phyloP scores from a whole-genome alignment of 768 basidiomycete genomes.

The Amanita rubescens region DNA sequence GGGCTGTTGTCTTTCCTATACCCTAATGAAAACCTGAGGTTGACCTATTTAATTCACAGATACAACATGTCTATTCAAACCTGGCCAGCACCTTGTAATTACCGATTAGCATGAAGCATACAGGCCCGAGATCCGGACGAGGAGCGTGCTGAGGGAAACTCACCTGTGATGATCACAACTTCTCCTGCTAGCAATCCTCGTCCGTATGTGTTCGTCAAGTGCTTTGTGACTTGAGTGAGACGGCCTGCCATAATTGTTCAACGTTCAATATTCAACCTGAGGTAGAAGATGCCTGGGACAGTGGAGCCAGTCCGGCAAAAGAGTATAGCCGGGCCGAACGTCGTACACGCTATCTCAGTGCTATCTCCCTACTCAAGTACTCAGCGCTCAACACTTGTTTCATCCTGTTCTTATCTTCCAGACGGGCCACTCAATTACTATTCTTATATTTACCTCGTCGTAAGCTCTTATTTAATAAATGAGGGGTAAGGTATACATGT shows the following conservation, averaged over 20 bases:
- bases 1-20: slow-evolving; percentile 67
- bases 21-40: slow-evolving; percentile 68
- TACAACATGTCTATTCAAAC: slow-evolving; percentile 24
- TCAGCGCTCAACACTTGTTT: too few species aligned
- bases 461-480: too few species aligned
- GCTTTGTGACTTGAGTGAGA: slow-evolving; percentile 64
- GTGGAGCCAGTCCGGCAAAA: not conserved
- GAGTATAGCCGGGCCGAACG: not conserved
- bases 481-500: not conserved
- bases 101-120: not conserved
- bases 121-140: not conserved
- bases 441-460: too few species aligned
- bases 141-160: slow-evolving; percentile 16
- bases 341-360: too few species aligned
- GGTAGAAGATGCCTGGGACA: not conserved
- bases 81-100: slow-evolving; percentile 61
- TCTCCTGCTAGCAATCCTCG: slow-evolving; percentile 66
- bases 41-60: slow-evolving; percentile 43
- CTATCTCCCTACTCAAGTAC: too few species aligned
- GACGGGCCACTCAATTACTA: not conserved
- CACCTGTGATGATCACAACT: slow-evolving; percentile 83
- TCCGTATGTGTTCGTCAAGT: slow-evolving; percentile 46
- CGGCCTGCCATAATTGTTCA: slow-evolving; percentile 39
- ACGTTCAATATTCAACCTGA: not conserved
- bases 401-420: too few species aligned